A percentile compares a stretch with the other conserved stretches of the same genome.
Evolutionary conservation across 2,329 filamentous ascomycete genomes (phyloP).

Genomic region (Colletotrichum sp.): DNA sequence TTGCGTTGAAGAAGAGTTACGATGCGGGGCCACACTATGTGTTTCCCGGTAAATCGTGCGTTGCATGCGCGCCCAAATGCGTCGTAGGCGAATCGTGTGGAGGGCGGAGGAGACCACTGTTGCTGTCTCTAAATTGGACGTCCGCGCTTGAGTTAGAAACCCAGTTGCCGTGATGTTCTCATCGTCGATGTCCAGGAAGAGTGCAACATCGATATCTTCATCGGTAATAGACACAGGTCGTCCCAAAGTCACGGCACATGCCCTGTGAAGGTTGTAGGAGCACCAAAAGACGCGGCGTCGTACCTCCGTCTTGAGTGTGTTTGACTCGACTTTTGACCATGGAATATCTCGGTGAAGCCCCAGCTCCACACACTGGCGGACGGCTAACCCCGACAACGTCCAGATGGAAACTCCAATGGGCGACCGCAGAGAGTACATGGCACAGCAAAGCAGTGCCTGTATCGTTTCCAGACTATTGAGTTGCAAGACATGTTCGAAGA

Average conservation of each 20-base stretch:
- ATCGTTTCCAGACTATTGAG: constrained; percentile 29
- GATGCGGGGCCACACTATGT: not conserved
- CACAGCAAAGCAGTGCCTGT: constrained; percentile 32
- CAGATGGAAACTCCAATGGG: constrained; percentile 29
- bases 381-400: constrained; percentile 32
- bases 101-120: not conserved
- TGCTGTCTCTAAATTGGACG: not conserved
- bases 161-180: not conserved
- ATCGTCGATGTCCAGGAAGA: not conserved
- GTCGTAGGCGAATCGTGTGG: not conserved
- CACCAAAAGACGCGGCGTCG: not conserved
- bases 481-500: not conserved
- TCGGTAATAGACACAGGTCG: not conserved
- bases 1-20: not conserved
- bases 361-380: constrained; percentile 35
- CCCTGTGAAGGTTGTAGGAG: not conserved
- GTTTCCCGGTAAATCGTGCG: not conserved
- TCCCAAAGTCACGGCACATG: not conserved
- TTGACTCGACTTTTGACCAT: not conserved
- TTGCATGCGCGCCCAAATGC: not conserved
- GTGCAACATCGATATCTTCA: not conserved
- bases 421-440: constrained; percentile 30
- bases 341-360: constrained; percentile 29
- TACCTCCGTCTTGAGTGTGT: not conserved
- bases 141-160: not conserved